Evolutionary conservation across 164 flowering plant species (phyloP).

Genomic region (Vitis rotundifolia): DNA sequence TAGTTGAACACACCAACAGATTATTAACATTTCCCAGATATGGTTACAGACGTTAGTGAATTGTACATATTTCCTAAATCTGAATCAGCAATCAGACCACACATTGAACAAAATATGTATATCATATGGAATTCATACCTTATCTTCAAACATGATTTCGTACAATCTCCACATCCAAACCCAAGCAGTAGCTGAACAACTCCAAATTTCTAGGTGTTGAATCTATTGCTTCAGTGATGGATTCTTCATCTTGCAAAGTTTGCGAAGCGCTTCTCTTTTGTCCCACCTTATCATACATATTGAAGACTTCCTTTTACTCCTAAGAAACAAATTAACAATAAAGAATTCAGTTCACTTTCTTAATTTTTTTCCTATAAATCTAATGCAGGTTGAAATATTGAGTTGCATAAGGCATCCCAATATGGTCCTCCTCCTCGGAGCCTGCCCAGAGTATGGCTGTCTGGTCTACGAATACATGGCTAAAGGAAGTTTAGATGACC

Average conservation of each 20-base stretch:
- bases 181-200: too few relatives aligned
- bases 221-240: too few relatives aligned
- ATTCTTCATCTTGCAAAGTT: not conserved
- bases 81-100: not conserved
- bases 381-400: constrained; percentile 51
- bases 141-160: not conserved
- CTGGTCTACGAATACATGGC: constrained; percentile 67
- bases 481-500: constrained; percentile 66
- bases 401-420: constrained; percentile 67
- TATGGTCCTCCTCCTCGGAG: constrained; percentile 69
- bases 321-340: not conserved
- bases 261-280: not conserved
- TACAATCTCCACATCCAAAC: not conserved
- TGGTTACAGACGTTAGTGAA: not conserved
- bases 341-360: not conserved
- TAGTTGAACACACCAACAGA: not conserved
- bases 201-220: too few relatives aligned
- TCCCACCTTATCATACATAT: not conserved
- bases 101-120: not conserved
- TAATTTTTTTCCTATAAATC: not conserved
- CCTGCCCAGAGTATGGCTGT: constrained; percentile 63
- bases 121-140: too few relatives aligned
- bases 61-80: too few relatives aligned
- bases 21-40: not conserved
- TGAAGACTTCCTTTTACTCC: not conserved